Base-by-base conservation (phyloP, 148 eudicot species). In the Salicornia ramosissima region DNA sequence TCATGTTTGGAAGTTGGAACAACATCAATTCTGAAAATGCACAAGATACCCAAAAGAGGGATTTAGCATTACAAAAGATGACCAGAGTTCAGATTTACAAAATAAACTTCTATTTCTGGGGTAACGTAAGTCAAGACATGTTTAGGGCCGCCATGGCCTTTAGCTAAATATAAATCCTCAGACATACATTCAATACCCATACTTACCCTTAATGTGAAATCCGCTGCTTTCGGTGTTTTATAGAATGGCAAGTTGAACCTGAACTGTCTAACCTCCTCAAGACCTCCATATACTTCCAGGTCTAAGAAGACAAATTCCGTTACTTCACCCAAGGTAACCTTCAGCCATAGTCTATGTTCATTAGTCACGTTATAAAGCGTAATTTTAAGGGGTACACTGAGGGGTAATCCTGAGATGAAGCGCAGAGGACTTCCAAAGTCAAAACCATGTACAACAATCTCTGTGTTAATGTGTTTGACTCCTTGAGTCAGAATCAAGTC, bases 341-440 rank as follows among this genome's bases (percentile, higher is more conserved):
- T 78, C 64, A 94, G 31, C 97, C 98, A 94, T 58, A 90, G 29
- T 67, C 78, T 83, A 74, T 64, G 73, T 61, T 87, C 86, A 62
- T 36, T 76, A 5, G 79, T 65, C 53, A 87, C 78, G 72, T 94
- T 90, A 75, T 83, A 74, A 68, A 94, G 75, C 50, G 78, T 80
- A 49, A 90, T 79, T 60, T 76, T 80, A n/a, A 87, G 73, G 21
- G 84, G 84, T 71, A 93, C 71, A 51, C 90, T 90, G 60, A 86
- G 85, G 25, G 98, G 96, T 47, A 90, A 80, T 58, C 90, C 92
- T 4, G 88, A 52, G 67, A 90, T 75, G 70, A 84, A 94, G 46
- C 46, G 79, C 73, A 85, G 57, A 53, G 97, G 97, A 71, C 74
- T 78, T 70, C 76, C 83, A 71, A 77, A 62, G 74, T 83, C 78